Evolutionary conservation across 768 basidiomycete species (phyloP).

Genomic region (Termitomyces titanicus): DNA sequence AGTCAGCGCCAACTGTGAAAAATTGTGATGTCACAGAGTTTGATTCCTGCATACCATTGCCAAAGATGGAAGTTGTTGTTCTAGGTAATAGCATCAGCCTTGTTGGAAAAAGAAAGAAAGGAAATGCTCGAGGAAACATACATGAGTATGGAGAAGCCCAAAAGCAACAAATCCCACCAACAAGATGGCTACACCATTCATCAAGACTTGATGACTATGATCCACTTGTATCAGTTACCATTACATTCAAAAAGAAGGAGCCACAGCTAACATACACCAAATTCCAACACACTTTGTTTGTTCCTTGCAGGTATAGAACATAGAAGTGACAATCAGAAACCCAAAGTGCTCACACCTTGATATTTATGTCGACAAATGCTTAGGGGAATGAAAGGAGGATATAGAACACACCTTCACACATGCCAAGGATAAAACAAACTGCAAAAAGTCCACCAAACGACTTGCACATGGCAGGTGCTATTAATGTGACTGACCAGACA

Average conservation of each 20-base stretch:
- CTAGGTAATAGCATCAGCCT: slow-evolving; percentile 18
- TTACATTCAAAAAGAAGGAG: not conserved
- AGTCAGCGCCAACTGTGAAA: slow-evolving; percentile 6
- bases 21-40: not conserved
- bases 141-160: slow-evolving; percentile 59
- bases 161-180: slow-evolving; percentile 68
- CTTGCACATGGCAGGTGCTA: slow-evolving; percentile 59
- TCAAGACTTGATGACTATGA: slow-evolving; percentile 52
- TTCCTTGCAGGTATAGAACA: slow-evolving; percentile 80
- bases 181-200: slow-evolving; percentile 76
- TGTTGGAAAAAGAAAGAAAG: not conserved
- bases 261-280: slow-evolving; percentile 59
- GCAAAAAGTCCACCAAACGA: slow-evolving; percentile 69
- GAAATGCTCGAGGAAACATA: slow-evolving; percentile 13
- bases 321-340: slow-evolving; percentile 75
- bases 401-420: slow-evolving; percentile 49
- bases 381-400: not conserved
- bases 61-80: slow-evolving; percentile 59
- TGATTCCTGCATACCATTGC: slow-evolving; percentile 56
- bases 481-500: slow-evolving; percentile 62
- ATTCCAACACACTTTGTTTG: slow-evolving; percentile 71
- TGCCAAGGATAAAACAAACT: slow-evolving; percentile 67
- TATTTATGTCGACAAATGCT: slow-evolving; percentile 4
- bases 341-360: slow-evolving; percentile 67
- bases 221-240: not conserved